These are phyloP conservation scores for Immersiporthe knoxdaviesiana DNA, from an alignment of 2,329 filamentous ascomycete species.

Conservation along the genomic window DNA sequence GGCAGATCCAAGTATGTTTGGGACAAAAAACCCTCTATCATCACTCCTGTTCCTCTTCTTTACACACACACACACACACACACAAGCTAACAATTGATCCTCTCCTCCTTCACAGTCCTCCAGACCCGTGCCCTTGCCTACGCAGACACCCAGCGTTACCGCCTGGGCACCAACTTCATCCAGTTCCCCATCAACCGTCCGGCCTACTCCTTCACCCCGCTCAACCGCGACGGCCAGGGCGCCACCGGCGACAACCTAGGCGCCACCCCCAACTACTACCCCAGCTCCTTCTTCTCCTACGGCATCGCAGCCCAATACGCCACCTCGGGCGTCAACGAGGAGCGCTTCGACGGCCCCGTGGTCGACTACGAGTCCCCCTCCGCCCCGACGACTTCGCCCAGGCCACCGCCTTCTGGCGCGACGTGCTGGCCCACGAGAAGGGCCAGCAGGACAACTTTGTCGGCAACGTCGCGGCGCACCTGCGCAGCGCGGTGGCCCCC, in stretches of 20 bases:
- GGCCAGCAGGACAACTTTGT: constrained; percentile 40
- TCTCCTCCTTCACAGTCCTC: constrained; percentile 43
- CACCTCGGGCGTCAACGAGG: constrained; percentile 2
- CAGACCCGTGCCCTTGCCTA: constrained; percentile 60
- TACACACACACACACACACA: background rate
- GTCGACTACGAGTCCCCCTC: constrained; percentile 19
- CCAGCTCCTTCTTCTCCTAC: constrained; percentile 9
- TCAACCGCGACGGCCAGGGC: constrained; percentile 47
- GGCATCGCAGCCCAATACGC: constrained; percentile 20
- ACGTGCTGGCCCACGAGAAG: constrained; percentile 36
- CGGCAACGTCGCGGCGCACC: constrained; percentile 35
- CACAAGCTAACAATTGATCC: constrained; percentile 23
- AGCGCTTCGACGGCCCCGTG: constrained; percentile 28
- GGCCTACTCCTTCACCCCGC: constrained; percentile 39
- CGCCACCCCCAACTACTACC: constrained; percentile 13
- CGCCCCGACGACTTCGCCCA: constrained; percentile 26
- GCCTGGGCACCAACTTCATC: constrained; percentile 62
- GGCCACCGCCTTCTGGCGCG: constrained; percentile 25
- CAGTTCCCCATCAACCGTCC: constrained; percentile 58
- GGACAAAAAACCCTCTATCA: too few species aligned
- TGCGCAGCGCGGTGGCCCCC: constrained; percentile 17
- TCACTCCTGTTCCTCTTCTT: background rate
- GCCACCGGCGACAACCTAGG: constrained; percentile 15
- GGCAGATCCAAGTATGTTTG: constrained; percentile 47
- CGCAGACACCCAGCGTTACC: constrained; percentile 59